Conservation (phyloP, 768 basidiomycete species). For the Cyclocybe cylindracea region DNA sequence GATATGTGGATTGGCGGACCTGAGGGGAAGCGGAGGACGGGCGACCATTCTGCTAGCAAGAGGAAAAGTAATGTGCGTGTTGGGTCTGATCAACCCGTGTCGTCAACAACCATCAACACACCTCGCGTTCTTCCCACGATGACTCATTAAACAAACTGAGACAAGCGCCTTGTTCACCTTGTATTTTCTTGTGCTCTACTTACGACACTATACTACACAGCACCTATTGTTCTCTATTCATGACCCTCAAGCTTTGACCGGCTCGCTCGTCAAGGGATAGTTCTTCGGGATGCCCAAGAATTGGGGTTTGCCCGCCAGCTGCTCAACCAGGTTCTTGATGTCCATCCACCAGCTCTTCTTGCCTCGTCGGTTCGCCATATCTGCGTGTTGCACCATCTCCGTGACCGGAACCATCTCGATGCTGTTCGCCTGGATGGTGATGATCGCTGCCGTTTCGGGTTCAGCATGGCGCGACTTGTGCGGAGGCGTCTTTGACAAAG, state of each 20-base stretch:
- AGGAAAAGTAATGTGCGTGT: conserved; percentile 17
- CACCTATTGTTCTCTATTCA: conserved; percentile 5
- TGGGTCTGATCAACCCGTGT: conserved; percentile 27
- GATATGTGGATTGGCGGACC: conserved; percentile 52
- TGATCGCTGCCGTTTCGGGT: conserved; percentile 78
- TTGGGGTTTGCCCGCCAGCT: conserved; percentile 66
- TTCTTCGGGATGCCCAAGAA: conserved; percentile 40
- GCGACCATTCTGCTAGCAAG: conserved; percentile 32
- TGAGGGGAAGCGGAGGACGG: conserved; percentile 54
- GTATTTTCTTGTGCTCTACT: conserved; percentile 1
- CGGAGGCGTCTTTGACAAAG: conserved; percentile 46
- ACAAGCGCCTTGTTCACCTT: neutral
- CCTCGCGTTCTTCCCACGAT: conserved; percentile 29
- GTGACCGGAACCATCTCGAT: conserved; percentile 83
- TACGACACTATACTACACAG: neutral
- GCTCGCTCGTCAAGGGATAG: conserved; percentile 21
- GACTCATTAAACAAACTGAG: conserved; percentile 25
- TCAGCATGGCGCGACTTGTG: conserved; percentile 55
- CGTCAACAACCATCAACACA: conserved; percentile 28
- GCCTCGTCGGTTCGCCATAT: conserved; percentile 88
- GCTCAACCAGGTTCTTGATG: conserved; percentile 71
- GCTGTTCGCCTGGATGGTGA: conserved; percentile 84
- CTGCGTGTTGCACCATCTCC: conserved; percentile 84
- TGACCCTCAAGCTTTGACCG: conserved; percentile 6
- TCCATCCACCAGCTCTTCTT: conserved; percentile 78